Conservation (phyloP, 176 grass and related monocot species). For the Aegilops longissima region DNA sequence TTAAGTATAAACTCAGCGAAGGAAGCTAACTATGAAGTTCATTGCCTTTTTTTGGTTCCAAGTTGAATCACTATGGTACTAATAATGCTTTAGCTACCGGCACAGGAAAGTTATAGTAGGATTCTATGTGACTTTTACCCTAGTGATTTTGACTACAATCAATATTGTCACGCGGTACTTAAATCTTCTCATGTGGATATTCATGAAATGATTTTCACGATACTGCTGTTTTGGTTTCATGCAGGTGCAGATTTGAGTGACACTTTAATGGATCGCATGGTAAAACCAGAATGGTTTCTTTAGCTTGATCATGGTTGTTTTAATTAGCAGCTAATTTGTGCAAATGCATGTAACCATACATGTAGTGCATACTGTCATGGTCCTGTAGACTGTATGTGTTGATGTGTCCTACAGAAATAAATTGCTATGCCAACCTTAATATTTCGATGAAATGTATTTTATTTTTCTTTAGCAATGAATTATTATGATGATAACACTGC, state of each 20-base stretch:
- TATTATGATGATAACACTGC: not conserved
- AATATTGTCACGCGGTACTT: not conserved
- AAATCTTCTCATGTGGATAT: not conserved
- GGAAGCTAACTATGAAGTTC: not conserved
- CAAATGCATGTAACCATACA: not conserved
- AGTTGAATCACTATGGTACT: conserved; percentile 1
- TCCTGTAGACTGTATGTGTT: not conserved
- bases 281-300: conserved; percentile 36
- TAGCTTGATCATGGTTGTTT: conserved; percentile 1
- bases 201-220: not conserved
- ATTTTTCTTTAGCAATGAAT: conserved; percentile 1
- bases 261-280: conserved; percentile 97
- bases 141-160: not conserved
- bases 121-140: not conserved
- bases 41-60: not conserved
- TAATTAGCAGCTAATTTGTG: not conserved
- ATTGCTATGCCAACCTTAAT: not conserved
- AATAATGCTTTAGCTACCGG: not conserved
- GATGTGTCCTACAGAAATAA: not conserved
- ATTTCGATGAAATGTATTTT: not conserved
- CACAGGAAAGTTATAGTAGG: not conserved
- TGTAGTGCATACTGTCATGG: not conserved
- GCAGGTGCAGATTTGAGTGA: conserved; percentile 95
- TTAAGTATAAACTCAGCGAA: not conserved
- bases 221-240: conserved; percentile 34